Conservation (phyloP, 192 early-diverging fungal genomes). For the Dissophora globulifera region DNA sequence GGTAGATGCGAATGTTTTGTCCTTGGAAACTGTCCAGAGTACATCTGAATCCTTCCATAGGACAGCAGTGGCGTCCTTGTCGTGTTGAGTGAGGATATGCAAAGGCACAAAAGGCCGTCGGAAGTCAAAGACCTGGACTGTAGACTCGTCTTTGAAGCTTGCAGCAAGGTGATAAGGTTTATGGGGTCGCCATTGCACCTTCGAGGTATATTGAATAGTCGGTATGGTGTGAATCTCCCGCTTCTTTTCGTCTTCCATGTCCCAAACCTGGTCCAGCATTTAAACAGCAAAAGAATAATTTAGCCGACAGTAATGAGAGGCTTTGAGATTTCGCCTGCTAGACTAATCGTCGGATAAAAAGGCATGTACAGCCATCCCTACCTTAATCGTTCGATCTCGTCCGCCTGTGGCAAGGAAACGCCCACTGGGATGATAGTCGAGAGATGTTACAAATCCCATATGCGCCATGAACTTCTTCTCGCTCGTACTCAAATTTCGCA, state of each 20-base stretch:
- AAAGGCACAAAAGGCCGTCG: constrained; percentile 73
- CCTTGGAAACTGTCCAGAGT: constrained; percentile 81
- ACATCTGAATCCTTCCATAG: constrained; percentile 71
- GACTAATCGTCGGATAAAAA: neutral
- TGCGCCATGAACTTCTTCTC: constrained; percentile 79
- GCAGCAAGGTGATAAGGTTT: constrained; percentile 77
- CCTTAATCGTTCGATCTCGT: constrained; percentile 80
- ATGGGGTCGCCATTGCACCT: constrained; percentile 78
- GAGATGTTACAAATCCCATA: constrained; percentile 72
- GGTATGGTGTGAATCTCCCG: constrained; percentile 69
- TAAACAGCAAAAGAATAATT: too few species aligned
- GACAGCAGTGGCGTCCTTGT: constrained; percentile 75
- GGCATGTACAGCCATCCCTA: constrained; percentile 19
- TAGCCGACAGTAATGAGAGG: too few species aligned
- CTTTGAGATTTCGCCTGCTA: neutral
- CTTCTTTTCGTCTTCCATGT: constrained; percentile 70
- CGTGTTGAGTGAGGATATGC: constrained; percentile 75
- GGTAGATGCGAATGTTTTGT: constrained; percentile 75
- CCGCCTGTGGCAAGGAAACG: constrained; percentile 79
- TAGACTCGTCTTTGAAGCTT: constrained; percentile 67
- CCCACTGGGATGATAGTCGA: constrained; percentile 83
- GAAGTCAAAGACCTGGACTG: constrained; percentile 82
- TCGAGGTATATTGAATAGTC: constrained; percentile 72
- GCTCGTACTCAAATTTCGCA: constrained; percentile 68
- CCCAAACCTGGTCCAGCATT: constrained; percentile 69